Conservation (phyloP, 1,139 yeast species). For the Sporopachydermia cereana region DNA sequence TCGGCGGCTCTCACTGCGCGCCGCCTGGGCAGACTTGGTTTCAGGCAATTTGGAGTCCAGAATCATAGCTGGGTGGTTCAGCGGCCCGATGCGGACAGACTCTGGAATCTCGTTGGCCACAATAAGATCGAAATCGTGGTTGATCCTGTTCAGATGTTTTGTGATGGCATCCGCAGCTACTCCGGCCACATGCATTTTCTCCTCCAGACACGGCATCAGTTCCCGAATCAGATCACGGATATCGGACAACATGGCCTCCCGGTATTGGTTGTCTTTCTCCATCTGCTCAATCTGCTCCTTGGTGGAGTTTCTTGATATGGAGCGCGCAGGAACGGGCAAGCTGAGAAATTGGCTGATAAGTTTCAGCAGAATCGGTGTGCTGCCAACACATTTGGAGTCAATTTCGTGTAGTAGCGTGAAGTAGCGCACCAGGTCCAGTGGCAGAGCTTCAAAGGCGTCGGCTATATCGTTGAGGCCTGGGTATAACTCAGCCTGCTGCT, state of each 20-base stretch:
- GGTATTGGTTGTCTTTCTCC: conserved; percentile 18
- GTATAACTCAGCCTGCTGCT: conserved; percentile 31
- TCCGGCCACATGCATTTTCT: conserved; percentile 94
- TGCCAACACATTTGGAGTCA: conserved; percentile 81
- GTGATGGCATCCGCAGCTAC: conserved; percentile 73
- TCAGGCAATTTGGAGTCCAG: conserved; percentile 36
- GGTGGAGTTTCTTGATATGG: conserved; percentile 6
- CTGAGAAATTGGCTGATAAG: conserved; percentile 47
- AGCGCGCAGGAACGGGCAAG: conserved; percentile 23
- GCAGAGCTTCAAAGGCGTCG: conserved; percentile 88
- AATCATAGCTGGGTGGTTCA: conserved; percentile 84
- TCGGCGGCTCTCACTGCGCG: conserved; percentile 72
- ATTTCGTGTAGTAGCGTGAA: conserved; percentile 84
- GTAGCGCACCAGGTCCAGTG: conserved; percentile 71
- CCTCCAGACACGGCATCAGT: conserved; percentile 86
- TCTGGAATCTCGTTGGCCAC: conserved; percentile 63
- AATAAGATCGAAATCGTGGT: conserved; percentile 66
- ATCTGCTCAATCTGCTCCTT: conserved; percentile 8
- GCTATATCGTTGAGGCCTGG: conserved; percentile 89
- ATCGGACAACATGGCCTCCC: conserved; percentile 26
- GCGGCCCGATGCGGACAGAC: conserved; percentile 49
- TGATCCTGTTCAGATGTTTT: conserved; percentile 60
- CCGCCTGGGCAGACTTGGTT: conserved; percentile 51
- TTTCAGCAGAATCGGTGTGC: conserved; percentile 54
- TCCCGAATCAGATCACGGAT: conserved; percentile 36